Evolutionary conservation across 129 eudicot species (phyloP).

Genomic region (Erigeron canadensis): DNA sequence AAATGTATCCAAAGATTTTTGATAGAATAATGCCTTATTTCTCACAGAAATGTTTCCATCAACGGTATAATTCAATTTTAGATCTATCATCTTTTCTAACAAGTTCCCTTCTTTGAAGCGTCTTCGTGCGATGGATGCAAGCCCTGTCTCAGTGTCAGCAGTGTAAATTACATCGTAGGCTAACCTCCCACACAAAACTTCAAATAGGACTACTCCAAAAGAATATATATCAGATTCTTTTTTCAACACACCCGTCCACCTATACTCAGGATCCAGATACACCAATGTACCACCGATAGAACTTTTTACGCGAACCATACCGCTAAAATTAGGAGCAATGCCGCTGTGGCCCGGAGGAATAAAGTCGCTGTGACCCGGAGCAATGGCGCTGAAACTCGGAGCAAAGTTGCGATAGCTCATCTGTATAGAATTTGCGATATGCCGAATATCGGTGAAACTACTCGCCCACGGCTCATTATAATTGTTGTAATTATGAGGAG

Average conservation of each 20-base stretch:
- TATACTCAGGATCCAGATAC: background rate
- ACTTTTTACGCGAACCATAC: too few relatives aligned
- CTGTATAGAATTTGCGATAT: too few relatives aligned
- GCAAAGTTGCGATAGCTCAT: too few relatives aligned
- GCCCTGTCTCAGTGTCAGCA: background rate
- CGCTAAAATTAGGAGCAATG: too few relatives aligned
- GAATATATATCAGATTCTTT: background rate
- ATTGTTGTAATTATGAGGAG: too few relatives aligned
- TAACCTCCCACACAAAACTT: background rate
- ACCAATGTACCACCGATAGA: background rate
- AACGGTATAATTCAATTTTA: background rate
- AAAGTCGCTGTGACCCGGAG: too few relatives aligned
- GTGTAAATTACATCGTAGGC: background rate
- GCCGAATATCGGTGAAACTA: too few relatives aligned
- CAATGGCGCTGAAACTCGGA: too few relatives aligned
- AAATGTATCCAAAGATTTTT: background rate
- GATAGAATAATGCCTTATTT: background rate
- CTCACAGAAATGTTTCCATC: background rate
- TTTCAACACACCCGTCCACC: background rate
- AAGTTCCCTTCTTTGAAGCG: background rate
- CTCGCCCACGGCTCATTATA: too few relatives aligned
- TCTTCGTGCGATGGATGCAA: background rate
- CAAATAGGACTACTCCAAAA: conserved; percentile 15
- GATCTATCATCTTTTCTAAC: background rate
- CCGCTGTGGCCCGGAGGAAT: too few relatives aligned